Conservation (phyloP, 768 basidiomycete species). For the Clitopilus passeckerianus region DNA sequence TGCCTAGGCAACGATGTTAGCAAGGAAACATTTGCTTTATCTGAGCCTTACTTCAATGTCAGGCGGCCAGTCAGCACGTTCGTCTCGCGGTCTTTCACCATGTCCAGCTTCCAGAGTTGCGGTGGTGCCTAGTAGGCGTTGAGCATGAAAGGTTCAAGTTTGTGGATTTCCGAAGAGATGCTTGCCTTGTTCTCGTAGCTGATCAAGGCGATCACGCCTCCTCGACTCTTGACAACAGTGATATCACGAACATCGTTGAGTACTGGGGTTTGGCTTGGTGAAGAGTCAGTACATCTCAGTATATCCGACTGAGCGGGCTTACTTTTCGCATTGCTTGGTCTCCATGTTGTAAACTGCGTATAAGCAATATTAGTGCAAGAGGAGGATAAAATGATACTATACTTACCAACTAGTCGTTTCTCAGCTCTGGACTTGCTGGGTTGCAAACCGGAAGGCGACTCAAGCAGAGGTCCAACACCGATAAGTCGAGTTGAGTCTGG, state of each 20-base stretch:
- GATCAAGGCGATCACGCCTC: slow-evolving; percentile 51
- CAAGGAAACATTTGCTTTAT: slow-evolving; percentile 5
- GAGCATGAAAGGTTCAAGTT: background rate
- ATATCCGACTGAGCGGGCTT: slow-evolving; percentile 4
- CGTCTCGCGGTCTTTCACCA: slow-evolving; percentile 49
- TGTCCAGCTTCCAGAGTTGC: slow-evolving; percentile 70
- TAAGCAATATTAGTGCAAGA: background rate
- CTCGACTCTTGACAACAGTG: slow-evolving; percentile 47
- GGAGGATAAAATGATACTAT: background rate
- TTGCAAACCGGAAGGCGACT: slow-evolving; percentile 55
- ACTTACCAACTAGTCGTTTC: slow-evolving; percentile 69
- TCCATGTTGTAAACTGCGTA: slow-evolving; percentile 61
- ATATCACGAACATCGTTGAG: slow-evolving; percentile 71
- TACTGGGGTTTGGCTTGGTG: slow-evolving; percentile 60
- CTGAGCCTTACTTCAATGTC: slow-evolving; percentile 28
- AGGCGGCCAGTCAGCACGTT: slow-evolving; percentile 29
- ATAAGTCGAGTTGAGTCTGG: slow-evolving; percentile 61
- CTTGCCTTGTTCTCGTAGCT: slow-evolving; percentile 73
- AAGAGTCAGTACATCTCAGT: slow-evolving; percentile 3
- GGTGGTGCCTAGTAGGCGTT: slow-evolving; percentile 52
- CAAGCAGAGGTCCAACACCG: slow-evolving; percentile 63
- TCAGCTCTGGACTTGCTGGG: slow-evolving; percentile 68
- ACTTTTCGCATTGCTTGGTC: slow-evolving; percentile 66
- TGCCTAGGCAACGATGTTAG: slow-evolving; percentile 36
- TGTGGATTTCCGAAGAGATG: background rate